Evolutionary conservation across 371 early-diverging fungal species (phyloP), one percentile per base, ranked within the genome.

Genomic region (Conidiobolus incongruus): DNA sequence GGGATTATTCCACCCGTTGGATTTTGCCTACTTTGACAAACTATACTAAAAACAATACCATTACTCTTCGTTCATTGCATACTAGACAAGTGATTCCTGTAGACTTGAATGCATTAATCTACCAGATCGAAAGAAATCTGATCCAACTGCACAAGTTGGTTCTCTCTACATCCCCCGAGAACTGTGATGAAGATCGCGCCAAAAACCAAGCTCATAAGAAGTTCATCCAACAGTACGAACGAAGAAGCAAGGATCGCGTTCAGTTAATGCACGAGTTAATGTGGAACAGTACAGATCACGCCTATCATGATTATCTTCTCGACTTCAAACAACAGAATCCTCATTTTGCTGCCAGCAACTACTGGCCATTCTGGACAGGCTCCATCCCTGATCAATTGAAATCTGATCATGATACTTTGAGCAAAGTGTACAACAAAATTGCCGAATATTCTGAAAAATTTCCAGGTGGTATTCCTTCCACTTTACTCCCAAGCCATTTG

Each of bases 91-190:
- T 80, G 26, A 51, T 92, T 8, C 89, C 90, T 0, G 70, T 83
- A 5, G 89, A 88, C 38, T 68, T 92, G 10, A 92, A 92, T 57
- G 62, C 79, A 5, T 63, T 88, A 19, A 51, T 92, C 47, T 81
- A 75, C 60, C 59, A 56, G 46, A 75, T 75, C 49, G 82, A 81
- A 54, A 40, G 40, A 17, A 61, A 68, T 7, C 45, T 92, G 16
- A 44, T 67, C 15, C 49, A 60, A 17, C 66, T 84, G 47, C 55
- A 61, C 42, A 35, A 40, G 7, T 45, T 46, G 10, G 62, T 45
- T 28, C 51, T 15, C 13, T 7, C 7, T 15, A 13, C 36, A 35
- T 7, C 4, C 13, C 36, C 13, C 15, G 13, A 15, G 6, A 35
- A 4, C 15, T 20, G 6, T 7, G 6, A 10, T 13, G 6, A 15